Evolutionary conservation across 768 basidiomycete genomes (phyloP).

Genomic region (Mycena albidolilacea): DNA sequence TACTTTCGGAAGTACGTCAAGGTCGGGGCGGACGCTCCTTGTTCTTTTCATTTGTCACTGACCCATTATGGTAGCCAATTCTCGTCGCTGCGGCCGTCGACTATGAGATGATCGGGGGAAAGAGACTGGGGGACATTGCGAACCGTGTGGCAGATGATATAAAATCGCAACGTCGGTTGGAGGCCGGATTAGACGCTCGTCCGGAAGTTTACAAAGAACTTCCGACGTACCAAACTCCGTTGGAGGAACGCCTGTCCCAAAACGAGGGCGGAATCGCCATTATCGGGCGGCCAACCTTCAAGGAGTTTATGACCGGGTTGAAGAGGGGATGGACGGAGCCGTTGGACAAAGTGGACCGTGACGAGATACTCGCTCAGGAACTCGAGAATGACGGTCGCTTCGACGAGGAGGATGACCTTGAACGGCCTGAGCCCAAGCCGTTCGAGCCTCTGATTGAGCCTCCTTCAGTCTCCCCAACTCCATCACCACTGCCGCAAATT

Average conservation of each 20-base stretch:
- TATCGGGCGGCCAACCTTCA: slow-evolving; percentile 91
- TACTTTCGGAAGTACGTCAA: slow-evolving; percentile 98
- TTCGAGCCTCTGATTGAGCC: slow-evolving; percentile 12
- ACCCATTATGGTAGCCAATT: slow-evolving; percentile 74
- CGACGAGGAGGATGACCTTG: slow-evolving; percentile 61
- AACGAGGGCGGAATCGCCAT: slow-evolving; percentile 89
- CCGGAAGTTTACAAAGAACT: slow-evolving; percentile 58
- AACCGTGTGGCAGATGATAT: slow-evolving; percentile 81
- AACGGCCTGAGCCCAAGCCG: slow-evolving; percentile 13
- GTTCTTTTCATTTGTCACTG: slow-evolving; percentile 21
- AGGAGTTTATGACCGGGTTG: slow-evolving; percentile 94
- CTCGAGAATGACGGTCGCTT: slow-evolving; percentile 84
- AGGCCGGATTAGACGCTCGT: slow-evolving; percentile 74
- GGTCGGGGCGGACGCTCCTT: slow-evolving; percentile 64
- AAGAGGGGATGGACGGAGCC: slow-evolving; percentile 87
- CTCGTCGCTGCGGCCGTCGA: slow-evolving; percentile 95
- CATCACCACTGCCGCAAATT: slow-evolving; percentile 35
- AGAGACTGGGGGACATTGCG: slow-evolving; percentile 90
- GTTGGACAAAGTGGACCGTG: slow-evolving; percentile 76
- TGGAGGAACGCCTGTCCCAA: slow-evolving; percentile 69
- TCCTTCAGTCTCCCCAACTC: not conserved
- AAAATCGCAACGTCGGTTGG: slow-evolving; percentile 76
- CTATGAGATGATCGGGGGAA: slow-evolving; percentile 87
- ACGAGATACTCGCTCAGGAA: slow-evolving; percentile 77
- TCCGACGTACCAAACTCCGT: slow-evolving; percentile 67